A percentile compares a stretch with the other conserved stretches of the same genome.
Evolutionary conservation across 1,139 yeast species (phyloP).

Genomic region (Zygosaccharomyces pseudobailii): DNA sequence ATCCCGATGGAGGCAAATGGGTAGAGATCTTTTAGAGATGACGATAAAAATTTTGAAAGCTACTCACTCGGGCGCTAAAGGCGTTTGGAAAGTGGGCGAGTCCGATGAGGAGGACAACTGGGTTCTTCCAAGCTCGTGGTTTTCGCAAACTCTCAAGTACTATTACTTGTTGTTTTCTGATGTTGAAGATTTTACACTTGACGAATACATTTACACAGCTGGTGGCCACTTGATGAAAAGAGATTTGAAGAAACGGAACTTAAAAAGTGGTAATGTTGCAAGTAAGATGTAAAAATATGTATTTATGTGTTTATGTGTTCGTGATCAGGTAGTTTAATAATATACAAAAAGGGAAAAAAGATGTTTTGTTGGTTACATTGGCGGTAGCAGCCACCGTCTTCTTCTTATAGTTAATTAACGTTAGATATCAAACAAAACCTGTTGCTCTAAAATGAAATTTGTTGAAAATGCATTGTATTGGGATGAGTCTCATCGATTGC

Average conservation of each 20-base stretch:
- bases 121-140: constrained; percentile 64
- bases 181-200: constrained; percentile 52
- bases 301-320: constrained; percentile 3
- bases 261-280: constrained; percentile 10
- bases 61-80: constrained; percentile 44
- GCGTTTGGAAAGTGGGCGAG: constrained; percentile 35
- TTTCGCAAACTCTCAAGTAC: constrained; percentile 74
- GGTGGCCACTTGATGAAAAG: constrained; percentile 73
- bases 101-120: constrained; percentile 37
- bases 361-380: neutral
- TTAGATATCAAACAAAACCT: neutral
- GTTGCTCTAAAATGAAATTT: constrained; percentile 3
- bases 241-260: neutral
- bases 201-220: constrained; percentile 69
- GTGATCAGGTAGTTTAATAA: neutral
- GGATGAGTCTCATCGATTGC: constrained; percentile 3
- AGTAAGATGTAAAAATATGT: constrained; percentile 8
- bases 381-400: neutral
- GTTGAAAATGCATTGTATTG: constrained; percentile 15
- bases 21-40: constrained; percentile 47
- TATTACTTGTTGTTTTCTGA: constrained; percentile 68
- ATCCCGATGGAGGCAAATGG: constrained; percentile 60
- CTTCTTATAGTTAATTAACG: neutral
- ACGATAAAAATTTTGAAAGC: constrained; percentile 56
- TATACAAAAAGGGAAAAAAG: neutral